A percentile compares a stretch with the other conserved stretches of the same genome.
phyloP scores from a whole-genome alignment of 768 basidiomycete genomes.

The Boletus sensibilis region DNA sequence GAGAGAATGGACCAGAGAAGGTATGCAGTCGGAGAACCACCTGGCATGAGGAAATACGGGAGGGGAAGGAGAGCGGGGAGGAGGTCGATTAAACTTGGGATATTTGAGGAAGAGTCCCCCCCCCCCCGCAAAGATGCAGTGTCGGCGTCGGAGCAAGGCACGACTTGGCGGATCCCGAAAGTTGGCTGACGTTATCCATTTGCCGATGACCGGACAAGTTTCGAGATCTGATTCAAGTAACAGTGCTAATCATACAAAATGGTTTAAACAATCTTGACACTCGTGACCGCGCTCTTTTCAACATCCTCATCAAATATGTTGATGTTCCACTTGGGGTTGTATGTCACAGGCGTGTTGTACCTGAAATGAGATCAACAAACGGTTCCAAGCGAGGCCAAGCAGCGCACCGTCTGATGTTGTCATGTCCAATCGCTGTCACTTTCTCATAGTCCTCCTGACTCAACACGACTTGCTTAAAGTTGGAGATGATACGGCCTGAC shows the following conservation, averaged over 20 bases:
- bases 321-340: constrained; percentile 66
- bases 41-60: constrained; percentile 51
- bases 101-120: constrained; percentile 3
- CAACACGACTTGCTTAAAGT: constrained; percentile 74
- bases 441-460: constrained; percentile 65
- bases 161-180: background rate
- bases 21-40: constrained; percentile 71
- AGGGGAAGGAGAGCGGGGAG: background rate
- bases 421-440: constrained; percentile 39
- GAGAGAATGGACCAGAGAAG: constrained; percentile 76
- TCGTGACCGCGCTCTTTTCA: constrained; percentile 43
- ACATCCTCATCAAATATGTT: constrained; percentile 64
- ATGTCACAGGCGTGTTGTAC: constrained; percentile 64
- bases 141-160: background rate
- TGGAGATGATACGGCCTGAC: constrained; percentile 63
- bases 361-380: background rate
- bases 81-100: constrained; percentile 3
- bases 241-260: constrained; percentile 1
- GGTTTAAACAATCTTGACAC: constrained; percentile 36
- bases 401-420: constrained; percentile 37
- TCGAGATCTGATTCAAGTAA: background rate
- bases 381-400: background rate
- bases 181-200: too few species aligned
- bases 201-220: background rate
- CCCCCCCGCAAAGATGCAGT: constrained; percentile 26